These are phyloP conservation scores for Spinacia oleracea DNA, from an alignment of 179 eudicot species.

Conservation along the genomic window DNA sequence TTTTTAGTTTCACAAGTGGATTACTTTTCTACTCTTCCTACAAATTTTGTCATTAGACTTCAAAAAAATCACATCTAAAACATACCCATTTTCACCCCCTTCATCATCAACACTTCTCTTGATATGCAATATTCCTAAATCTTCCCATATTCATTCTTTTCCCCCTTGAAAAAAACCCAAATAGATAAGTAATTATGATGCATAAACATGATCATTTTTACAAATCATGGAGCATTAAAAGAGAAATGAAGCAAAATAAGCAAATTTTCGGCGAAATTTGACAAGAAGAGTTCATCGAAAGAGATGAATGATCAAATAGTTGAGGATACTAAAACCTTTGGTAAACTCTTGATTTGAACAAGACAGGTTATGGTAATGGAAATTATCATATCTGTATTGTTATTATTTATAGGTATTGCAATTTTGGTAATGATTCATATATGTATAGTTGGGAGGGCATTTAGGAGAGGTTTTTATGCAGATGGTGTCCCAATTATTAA, in stretches of 20 bases:
- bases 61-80: constrained; percentile 5
- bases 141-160: background rate
- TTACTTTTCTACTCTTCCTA: background rate
- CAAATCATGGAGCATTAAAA: constrained; percentile 14
- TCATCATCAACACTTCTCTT: background rate
- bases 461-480: constrained; percentile 32
- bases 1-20: background rate
- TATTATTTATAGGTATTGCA: constrained; percentile 58
- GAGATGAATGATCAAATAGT: background rate
- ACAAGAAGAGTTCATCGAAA: background rate
- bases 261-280: constrained; percentile 13
- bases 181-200: constrained; percentile 3
- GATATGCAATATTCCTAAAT: background rate
- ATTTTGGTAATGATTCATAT: constrained; percentile 53
- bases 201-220: constrained; percentile 10
- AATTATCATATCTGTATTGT: constrained; percentile 49
- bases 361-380: constrained; percentile 37
- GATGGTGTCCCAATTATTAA: constrained; percentile 30
- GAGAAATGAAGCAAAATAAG: background rate
- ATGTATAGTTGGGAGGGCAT: constrained; percentile 58
- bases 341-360: background rate
- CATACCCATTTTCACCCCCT: constrained; percentile 3
- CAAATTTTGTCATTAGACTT: constrained; percentile 22
- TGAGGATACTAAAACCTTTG: background rate
- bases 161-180: background rate